Evolutionary conservation across 1,139 yeast species (phyloP).

Genomic region (Taphrina sp.): DNA sequence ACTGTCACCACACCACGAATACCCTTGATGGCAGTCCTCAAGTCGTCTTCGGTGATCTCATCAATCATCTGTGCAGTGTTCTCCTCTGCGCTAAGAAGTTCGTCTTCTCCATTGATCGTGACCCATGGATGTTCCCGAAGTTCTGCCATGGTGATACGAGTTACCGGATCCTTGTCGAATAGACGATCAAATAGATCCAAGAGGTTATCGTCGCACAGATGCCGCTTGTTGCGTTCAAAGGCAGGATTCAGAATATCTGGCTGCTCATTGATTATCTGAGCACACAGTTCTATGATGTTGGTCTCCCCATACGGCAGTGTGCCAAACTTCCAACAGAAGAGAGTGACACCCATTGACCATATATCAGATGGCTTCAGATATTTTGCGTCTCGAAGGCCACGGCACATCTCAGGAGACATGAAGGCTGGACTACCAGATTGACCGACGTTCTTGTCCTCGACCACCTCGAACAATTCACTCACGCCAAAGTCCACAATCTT

Average conservation of each 20-base stretch:
- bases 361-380: conserved; percentile 69
- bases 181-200: conserved; percentile 42
- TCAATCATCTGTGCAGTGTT: conserved; percentile 44
- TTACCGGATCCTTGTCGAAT: conserved; percentile 55
- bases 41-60: conserved; percentile 47
- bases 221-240: conserved; percentile 39
- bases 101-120: conserved; percentile 46
- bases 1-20: conserved; percentile 37
- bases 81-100: conserved; percentile 45
- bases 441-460: conserved; percentile 51
- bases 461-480: conserved; percentile 61
- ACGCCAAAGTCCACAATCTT: conserved; percentile 96
- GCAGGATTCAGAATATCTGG: conserved; percentile 38
- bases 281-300: conserved; percentile 54
- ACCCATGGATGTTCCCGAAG: conserved; percentile 63
- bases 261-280: conserved; percentile 41
- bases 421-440: conserved; percentile 85
- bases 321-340: conserved; percentile 46
- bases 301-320: conserved; percentile 47
- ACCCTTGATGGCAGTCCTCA: conserved; percentile 45
- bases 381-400: conserved; percentile 47
- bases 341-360: conserved; percentile 77
- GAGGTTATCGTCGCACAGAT: conserved; percentile 41
- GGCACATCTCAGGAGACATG: conserved; percentile 63
- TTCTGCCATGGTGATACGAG: conserved; percentile 55